Evolutionary conservation across 192 early-diverging fungal species (phyloP).

Genomic region (Coemansia sp.): DNA sequence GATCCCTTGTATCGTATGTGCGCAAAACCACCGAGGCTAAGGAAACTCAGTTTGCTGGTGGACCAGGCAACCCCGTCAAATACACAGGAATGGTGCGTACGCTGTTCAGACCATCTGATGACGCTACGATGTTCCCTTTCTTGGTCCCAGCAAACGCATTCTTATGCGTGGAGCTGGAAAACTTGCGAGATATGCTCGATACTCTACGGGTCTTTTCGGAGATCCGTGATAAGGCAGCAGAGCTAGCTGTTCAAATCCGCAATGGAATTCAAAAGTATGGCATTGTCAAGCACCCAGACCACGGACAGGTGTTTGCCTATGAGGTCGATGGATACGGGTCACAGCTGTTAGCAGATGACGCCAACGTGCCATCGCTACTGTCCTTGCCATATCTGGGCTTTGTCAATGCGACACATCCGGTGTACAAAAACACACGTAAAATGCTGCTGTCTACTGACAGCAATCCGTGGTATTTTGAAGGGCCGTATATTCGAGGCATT

Average conservation of each 20-base stretch:
- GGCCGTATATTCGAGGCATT: slow-evolving; percentile 53
- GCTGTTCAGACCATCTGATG: slow-evolving; percentile 46
- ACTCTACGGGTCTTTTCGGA: slow-evolving; percentile 18
- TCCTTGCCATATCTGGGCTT: slow-evolving; percentile 64
- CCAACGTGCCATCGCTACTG: slow-evolving; percentile 64
- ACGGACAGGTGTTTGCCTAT: slow-evolving; percentile 62
- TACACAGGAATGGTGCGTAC: slow-evolving; percentile 47
- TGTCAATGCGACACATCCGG: slow-evolving; percentile 41
- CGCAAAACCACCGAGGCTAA: slow-evolving; percentile 23
- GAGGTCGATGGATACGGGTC: slow-evolving; percentile 74
- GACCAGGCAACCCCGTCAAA: slow-evolving; percentile 37
- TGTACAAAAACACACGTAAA: slow-evolving; percentile 59
- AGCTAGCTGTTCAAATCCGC: slow-evolving; percentile 52
- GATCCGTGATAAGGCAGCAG: slow-evolving; percentile 40
- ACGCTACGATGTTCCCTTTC: slow-evolving; percentile 45
- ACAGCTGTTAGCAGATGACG: slow-evolving; percentile 66
- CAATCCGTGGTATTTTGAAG: slow-evolving; percentile 68
- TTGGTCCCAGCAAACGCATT: slow-evolving; percentile 53
- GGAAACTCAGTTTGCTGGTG: slow-evolving; percentile 47
- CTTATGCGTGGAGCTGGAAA: slow-evolving; percentile 57
- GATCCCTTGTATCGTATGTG: slow-evolving; percentile 12
- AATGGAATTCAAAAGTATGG: slow-evolving; percentile 56
- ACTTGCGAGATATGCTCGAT: slow-evolving; percentile 48
- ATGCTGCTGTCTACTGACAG: slow-evolving; percentile 57
- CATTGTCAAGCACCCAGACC: slow-evolving; percentile 51